Conservation (phyloP, 2,329 filamentous ascomycete species). For the Venturia effusa region DNA sequence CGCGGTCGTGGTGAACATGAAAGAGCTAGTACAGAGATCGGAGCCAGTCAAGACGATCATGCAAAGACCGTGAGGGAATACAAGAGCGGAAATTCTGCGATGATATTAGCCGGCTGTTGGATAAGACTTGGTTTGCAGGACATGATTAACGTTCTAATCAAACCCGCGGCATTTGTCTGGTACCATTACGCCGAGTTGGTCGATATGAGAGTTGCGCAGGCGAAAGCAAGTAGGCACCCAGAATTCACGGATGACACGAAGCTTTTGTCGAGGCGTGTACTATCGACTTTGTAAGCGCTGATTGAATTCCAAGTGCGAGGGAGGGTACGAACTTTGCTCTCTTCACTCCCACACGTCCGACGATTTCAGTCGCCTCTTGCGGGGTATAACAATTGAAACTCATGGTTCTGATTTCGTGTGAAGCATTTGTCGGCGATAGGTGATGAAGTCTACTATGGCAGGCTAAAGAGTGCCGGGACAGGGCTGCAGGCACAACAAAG, state of each 20-base stretch:
- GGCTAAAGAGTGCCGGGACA: background rate
- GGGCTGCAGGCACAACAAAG: background rate
- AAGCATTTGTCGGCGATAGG: background rate
- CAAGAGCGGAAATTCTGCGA: constrained; percentile 30
- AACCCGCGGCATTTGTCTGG: constrained; percentile 19
- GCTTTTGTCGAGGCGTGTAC: constrained; percentile 42
- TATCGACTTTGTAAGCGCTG: constrained; percentile 10
- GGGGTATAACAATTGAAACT: constrained; percentile 33
- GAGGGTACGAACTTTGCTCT: constrained; percentile 29
- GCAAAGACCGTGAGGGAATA: constrained; percentile 40
- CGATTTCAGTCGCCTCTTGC: constrained; percentile 39
- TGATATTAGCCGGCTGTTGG: constrained; percentile 25
- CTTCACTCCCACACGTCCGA: constrained; percentile 37
- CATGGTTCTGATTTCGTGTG: background rate
- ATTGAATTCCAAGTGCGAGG: no score
- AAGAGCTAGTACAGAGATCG: constrained; percentile 38
- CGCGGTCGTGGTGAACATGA: constrained; percentile 24
- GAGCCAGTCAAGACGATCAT: constrained; percentile 39
- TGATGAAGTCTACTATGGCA: background rate
- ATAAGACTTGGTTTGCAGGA: no score
- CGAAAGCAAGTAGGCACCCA: constrained; percentile 42
- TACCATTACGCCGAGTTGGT: constrained; percentile 22
- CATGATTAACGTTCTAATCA: constrained; percentile 13
- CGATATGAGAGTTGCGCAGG: constrained; percentile 22
- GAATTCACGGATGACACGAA: constrained; percentile 42